phyloP scores from a whole-genome alignment of 2,329 filamentous ascomycete species.

The Scytalidium lignicola region DNA sequence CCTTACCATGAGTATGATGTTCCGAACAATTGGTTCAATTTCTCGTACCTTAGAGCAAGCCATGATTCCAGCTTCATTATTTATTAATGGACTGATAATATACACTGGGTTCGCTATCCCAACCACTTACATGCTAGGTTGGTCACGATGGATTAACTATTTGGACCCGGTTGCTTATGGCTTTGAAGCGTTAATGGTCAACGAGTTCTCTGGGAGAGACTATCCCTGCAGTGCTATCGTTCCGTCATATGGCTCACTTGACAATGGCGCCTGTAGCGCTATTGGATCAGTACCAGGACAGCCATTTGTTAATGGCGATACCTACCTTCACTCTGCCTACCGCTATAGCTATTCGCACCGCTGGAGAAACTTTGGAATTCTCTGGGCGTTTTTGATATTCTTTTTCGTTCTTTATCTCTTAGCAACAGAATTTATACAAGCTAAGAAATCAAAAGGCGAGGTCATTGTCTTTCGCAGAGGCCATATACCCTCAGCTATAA shows the following conservation, averaged over 20 bases:
- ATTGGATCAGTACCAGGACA: slow-evolving; percentile 53
- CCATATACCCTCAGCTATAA: slow-evolving; percentile 35
- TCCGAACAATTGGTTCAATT: slow-evolving; percentile 71
- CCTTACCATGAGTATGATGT: slow-evolving; percentile 72
- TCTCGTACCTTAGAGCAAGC: slow-evolving; percentile 66
- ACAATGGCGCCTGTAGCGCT: slow-evolving; percentile 40
- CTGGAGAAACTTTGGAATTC: slow-evolving; percentile 69
- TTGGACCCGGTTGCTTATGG: slow-evolving; percentile 58
- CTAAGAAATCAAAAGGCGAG: slow-evolving; percentile 71
- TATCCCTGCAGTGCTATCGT: slow-evolving; percentile 20
- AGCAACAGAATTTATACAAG: slow-evolving; percentile 56
- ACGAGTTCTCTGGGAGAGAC: slow-evolving; percentile 57
- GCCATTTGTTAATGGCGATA: slow-evolving; percentile 48
- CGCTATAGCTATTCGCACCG: slow-evolving; percentile 52
- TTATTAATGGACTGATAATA: slow-evolving; percentile 30
- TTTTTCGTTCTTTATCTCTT: slow-evolving; percentile 58
- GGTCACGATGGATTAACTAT: slow-evolving; percentile 81
- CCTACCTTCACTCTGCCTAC: slow-evolving; percentile 50
- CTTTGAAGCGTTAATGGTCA: slow-evolving; percentile 77
- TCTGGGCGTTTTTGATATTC: slow-evolving; percentile 59
- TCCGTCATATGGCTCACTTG: slow-evolving; percentile 12
- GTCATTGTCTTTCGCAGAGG: slow-evolving; percentile 70
- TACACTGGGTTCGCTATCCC: slow-evolving; percentile 38
- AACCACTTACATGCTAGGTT: slow-evolving; percentile 60
- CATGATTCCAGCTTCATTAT: slow-evolving; percentile 53